Evolutionary conservation across 1,284 basidiomycete species (phyloP), one percentile per base, ranked within the genome.

Genomic region (Boletus nobilissimus): DNA sequence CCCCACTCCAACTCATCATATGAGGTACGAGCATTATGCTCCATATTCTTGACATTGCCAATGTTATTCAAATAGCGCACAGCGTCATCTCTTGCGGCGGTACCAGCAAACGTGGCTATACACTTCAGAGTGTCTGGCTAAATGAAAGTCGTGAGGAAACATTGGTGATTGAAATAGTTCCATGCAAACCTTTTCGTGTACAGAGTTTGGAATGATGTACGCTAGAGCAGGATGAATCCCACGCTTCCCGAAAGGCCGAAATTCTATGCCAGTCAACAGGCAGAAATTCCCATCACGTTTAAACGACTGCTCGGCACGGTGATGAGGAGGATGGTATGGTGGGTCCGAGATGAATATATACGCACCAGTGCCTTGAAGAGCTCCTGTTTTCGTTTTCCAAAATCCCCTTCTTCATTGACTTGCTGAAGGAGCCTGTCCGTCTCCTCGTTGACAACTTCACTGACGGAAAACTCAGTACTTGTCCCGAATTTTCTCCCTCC

Each of bases 11-110:
- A n/a, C 1, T 34, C 0, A 48, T 71, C 36, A 26, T 77, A 76
- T 10, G 13, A 29, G 34, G 14, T 11, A 29, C 51, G 74, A 64
- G 68, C 54, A 62, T 70, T 2, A 3, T 1, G 11, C 38, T 66
- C 2, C 63, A 77, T 70, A 60, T 77, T 71, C 68, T 71, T 70
- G 32, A 24, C 40, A 60, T 77, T 77, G 32, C 54, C 40, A 5
- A 77, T 43, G 57, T 16, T n/a, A 54, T 72, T 77, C 57, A 77
- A 48, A 72, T 68, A 10, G 46, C 7, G 3, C 24, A 36, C 22
- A 57, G 75, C 14, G 0, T 32, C 40, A n/a, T 74, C 39, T 43
- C 19, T 38, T 57, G 72, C 32, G n/a, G 72, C 26, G 11, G 24
- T 14, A 43, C 76, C 64, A 3, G 69, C 69, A 78, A 64, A 76